Conservation (phyloP, 2,329 filamentous ascomycete genomes). For the Neospermospora avenae region DNA sequence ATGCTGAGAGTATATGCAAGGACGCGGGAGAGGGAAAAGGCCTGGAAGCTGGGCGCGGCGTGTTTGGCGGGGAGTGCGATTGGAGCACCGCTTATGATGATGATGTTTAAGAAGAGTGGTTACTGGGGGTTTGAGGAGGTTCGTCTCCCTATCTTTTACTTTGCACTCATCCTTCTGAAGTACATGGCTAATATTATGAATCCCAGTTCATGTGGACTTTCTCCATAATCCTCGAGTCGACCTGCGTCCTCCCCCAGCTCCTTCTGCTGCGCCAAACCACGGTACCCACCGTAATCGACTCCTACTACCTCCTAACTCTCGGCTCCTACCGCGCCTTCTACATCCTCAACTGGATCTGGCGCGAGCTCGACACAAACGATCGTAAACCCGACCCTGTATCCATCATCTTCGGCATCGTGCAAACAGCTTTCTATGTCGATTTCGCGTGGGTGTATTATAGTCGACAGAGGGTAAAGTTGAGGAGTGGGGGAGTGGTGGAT, state of each 20-base stretch:
- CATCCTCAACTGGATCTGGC: constrained; percentile 84
- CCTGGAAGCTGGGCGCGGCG: constrained; percentile 84
- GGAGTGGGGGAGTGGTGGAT: constrained; percentile 83
- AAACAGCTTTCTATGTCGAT: constrained; percentile 87
- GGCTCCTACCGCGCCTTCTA: constrained; percentile 88
- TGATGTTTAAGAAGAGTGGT: constrained; percentile 56
- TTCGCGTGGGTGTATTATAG: constrained; percentile 98
- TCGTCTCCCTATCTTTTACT: constrained; percentile 27
- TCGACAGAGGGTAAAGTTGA: constrained; percentile 88
- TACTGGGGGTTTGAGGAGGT: constrained; percentile 51
- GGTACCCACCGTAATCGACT: constrained; percentile 92
- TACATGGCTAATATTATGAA: not conserved
- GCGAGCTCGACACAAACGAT: constrained; percentile 57
- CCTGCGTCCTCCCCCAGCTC: constrained; percentile 87
- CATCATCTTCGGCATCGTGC: constrained; percentile 81
- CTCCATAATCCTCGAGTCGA: constrained; percentile 86
- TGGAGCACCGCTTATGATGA: constrained; percentile 68
- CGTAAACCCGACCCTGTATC: constrained; percentile 67
- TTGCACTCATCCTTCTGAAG: not conserved
- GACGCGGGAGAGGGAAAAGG: constrained; percentile 84
- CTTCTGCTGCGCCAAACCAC: constrained; percentile 91
- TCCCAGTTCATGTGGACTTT: constrained; percentile 77
- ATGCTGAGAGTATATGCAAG: constrained; percentile 86
- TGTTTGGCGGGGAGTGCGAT: constrained; percentile 63
- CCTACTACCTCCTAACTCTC: constrained; percentile 87